Base-by-base conservation (phyloP, 2,329 filamentous ascomycete species). In the Neofusicoccum cordaticola region DNA sequence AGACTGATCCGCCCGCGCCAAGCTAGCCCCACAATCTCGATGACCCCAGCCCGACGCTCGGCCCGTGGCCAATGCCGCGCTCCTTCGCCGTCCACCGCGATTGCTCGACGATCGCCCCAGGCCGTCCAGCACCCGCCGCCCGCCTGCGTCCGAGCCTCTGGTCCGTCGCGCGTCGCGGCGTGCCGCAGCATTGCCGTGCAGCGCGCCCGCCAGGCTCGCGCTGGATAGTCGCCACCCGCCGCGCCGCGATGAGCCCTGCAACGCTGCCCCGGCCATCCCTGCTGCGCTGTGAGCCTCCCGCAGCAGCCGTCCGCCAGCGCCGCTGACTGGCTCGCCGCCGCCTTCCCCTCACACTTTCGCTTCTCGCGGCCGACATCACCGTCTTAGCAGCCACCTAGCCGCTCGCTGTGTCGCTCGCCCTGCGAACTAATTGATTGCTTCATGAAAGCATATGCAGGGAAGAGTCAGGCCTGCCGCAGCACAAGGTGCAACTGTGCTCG, bases 21-120 rank as follows among this genome's bases (percentile, higher is more conserved):
- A 56, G 52, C 37, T 37, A 42, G 52, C 52, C 52, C 52, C 35
- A 56, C 52, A 31, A 56, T 56, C 52, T 39, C 52, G 52, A 56
- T 42, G 45, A 27, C 27, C 27, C 45, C 45, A 11, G 17, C 17
- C 45, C 45, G 45, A 48, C 52, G 52, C 52, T 56, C 52, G 52
- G 52, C 17, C 52, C 52, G 52, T 31, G 27, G 27, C 27, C 27
- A 31, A 31, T 31, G 27, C 27, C 27, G 27, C 27, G 27, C 27
- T 31, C 27, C 27, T 31, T 31, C 27, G 27, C 27, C 27, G 27
- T 7, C 27, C 27, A 31, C 27, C 4, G 27, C 27, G 27, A 31
- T 1, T 31, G 27, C 27, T 31, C 27, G 27, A 31, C 27, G 27
- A 31, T 31, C 27, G 4, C 27, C 27, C 27, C 27, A 31, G 27